These are phyloP conservation scores for Wickerhamiella hasegawae DNA, from an alignment of 805 yeast genomes.

Conservation along the genomic window DNA sequence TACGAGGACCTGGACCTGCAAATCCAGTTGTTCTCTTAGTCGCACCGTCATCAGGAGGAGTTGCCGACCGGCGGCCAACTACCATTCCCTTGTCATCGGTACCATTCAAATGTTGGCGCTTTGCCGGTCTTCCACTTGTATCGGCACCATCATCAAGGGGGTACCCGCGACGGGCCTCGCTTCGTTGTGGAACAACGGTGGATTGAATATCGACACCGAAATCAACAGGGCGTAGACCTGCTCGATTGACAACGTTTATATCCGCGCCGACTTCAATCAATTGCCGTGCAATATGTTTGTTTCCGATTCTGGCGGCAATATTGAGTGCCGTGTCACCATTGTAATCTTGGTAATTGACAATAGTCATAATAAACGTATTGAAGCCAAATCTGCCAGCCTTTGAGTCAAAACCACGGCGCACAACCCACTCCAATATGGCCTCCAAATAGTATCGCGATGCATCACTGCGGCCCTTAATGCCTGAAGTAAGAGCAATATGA, in stretches of 20 bases:
- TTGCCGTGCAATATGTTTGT: conserved; percentile 62
- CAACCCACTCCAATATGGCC: conserved; percentile 63
- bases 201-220: conserved; percentile 41
- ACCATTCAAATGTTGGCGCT: neutral
- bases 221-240: conserved; percentile 76
- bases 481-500: conserved; percentile 69
- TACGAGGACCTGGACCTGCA: neutral
- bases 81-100: neutral
- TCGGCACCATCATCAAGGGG: neutral
- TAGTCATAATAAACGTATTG: conserved; percentile 43
- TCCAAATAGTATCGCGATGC: conserved; percentile 64
- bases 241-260: conserved; percentile 58
- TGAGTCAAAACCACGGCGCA: conserved; percentile 32
- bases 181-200: neutral
- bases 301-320: conserved; percentile 80
- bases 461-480: conserved; percentile 54
- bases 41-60: neutral
- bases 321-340: conserved; percentile 94
- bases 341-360: conserved; percentile 77
- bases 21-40: neutral
- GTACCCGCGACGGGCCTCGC: too few relatives aligned
- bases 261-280: conserved; percentile 82
- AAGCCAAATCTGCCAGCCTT: conserved; percentile 33
- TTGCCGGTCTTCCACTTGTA: neutral
- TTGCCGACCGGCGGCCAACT: neutral